Evolutionary conservation across 164 flowering plant species (phyloP), one percentile per base, ranked within the genome.

Genomic region (Macadamia tetraphylla): DNA sequence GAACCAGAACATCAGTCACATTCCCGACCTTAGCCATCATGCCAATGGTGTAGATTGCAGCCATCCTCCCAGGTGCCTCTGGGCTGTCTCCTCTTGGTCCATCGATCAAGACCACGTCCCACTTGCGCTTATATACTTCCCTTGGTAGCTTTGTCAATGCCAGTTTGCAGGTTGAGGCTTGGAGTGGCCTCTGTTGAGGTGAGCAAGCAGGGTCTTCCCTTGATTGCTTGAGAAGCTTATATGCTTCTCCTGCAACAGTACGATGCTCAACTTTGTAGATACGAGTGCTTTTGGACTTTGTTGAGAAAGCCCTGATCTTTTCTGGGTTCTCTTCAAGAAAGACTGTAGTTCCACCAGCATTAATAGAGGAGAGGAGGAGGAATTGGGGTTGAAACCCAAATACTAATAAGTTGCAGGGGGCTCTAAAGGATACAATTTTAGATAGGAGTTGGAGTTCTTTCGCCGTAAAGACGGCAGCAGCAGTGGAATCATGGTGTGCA

Each of bases 91-190:
- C 91, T 9, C 77, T 76, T 13, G 96, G 98, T 69, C 96, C 97
- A 67, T 94, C 97, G 51, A 92, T 88, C 69, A 92, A 72, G 62
- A 92, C 76, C 61, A 90, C 80, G 64, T 94, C 98, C 99, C 97
- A 92, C 63, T 80, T 78, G 0, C 23, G 62, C 62, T 77, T 63
- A 51, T 84, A 84, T 11, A 89, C 89, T 78, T 83, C 86, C 65
- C 32, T 67, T 11, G 95, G 96, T 67, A 94, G 75, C 53, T 78
- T 67, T 52, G 62, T 76, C 67, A 88, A 69, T 63, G 89, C 89
- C 53, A 94, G 74, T 60, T 66, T 74, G 79, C 97, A 91, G 17
- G 57, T 81, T 63, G 89, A 85, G 48, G 17, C 15, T 67, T 71
- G 74, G 9, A 81, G 79, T 8, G 35, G 56, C 30, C 67, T 70